These are phyloP conservation scores for Gamarada debralockiae DNA, from an alignment of 495 filamentous ascomycete genomes.

Conservation along the genomic window DNA sequence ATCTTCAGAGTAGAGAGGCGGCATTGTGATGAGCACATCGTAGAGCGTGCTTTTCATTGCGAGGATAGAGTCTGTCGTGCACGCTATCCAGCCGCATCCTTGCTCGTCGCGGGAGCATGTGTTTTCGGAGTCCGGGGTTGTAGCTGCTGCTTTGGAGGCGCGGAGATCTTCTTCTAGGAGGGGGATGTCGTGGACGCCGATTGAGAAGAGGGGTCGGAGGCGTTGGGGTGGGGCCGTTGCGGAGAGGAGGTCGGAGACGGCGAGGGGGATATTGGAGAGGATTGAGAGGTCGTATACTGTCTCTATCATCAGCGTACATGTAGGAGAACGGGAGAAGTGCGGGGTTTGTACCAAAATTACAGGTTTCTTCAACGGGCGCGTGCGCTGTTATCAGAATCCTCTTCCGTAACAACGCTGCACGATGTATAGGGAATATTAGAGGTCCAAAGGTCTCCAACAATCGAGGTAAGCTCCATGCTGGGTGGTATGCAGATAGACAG, in stretches of 20 bases:
- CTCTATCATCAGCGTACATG: background rate
- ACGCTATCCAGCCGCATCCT: conserved; percentile 80
- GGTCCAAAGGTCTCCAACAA: conserved; percentile 85
- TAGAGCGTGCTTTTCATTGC: conserved; percentile 80
- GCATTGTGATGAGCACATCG: conserved; percentile 81
- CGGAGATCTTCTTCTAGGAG: conserved; percentile 56
- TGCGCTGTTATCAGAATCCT: conserved; percentile 80
- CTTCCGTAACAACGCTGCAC: conserved; percentile 84
- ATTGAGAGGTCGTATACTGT: conserved; percentile 94
- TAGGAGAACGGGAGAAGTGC: background rate
- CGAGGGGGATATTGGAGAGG: conserved; percentile 69
- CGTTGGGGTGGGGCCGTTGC: conserved; percentile 55
- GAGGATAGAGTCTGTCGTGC: conserved; percentile 90
- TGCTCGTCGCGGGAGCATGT: conserved; percentile 36
- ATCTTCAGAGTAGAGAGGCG: conserved; percentile 56
- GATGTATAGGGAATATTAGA: conserved; percentile 82
- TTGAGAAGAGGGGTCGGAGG: conserved; percentile 80
- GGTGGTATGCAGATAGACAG: conserved; percentile 73
- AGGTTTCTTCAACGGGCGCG: conserved; percentile 78
- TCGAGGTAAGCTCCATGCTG: conserved; percentile 72
- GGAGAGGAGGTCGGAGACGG: conserved; percentile 61
- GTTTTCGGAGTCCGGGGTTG: conserved; percentile 13
- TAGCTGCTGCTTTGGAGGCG: conserved; percentile 28
- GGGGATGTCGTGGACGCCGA: conserved; percentile 90
- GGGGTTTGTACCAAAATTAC: conserved; percentile 70